Evolutionary conservation across 306 rosid genomes (phyloP).

Genomic region (Adenanthera pavonina): DNA sequence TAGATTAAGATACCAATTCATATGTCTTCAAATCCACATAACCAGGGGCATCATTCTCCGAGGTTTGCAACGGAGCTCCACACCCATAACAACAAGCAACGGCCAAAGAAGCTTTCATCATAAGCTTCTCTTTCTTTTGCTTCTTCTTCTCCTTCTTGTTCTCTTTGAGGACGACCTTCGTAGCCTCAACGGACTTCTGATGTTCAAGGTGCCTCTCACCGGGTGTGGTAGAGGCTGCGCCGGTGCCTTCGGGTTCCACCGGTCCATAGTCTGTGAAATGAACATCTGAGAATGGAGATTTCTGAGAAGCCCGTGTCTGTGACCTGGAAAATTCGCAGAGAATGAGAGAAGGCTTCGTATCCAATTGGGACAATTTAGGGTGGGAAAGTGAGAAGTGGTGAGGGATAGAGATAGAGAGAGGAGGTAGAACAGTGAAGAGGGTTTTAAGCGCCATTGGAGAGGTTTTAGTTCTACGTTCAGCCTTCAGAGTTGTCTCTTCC

Average conservation of each 20-base stretch:
- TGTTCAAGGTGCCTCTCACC: slow-evolving; percentile 79
- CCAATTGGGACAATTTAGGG: slow-evolving; percentile 32
- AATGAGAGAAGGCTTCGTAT: slow-evolving; percentile 38
- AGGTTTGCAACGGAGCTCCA: slow-evolving; percentile 89
- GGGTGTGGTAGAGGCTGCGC: slow-evolving; percentile 81
- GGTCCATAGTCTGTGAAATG: slow-evolving; percentile 26
- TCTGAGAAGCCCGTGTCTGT: slow-evolving; percentile 32
- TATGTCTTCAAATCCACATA: slow-evolving; percentile 71
- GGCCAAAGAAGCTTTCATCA: slow-evolving; percentile 53
- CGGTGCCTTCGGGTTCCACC: slow-evolving; percentile 60
- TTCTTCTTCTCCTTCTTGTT: slow-evolving; percentile 44
- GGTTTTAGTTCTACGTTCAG: background rate
- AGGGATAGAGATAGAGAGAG: slow-evolving; percentile 52
- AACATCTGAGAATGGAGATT: slow-evolving; percentile 38
- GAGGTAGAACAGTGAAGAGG: slow-evolving; percentile 61
- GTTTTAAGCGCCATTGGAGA: slow-evolving; percentile 70
- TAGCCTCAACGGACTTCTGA: slow-evolving; percentile 63
- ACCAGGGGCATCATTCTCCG: slow-evolving; percentile 76
- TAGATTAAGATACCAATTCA: slow-evolving; percentile 57
- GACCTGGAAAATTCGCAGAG: slow-evolving; percentile 52
- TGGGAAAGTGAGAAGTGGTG: slow-evolving; percentile 34
- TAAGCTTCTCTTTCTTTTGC: slow-evolving; percentile 54
- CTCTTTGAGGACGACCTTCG: slow-evolving; percentile 64
- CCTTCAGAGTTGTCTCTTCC: background rate
- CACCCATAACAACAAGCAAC: slow-evolving; percentile 82